These are phyloP conservation scores for Marasmius fiardii DNA, from an alignment of 1,284 basidiomycete genomes.

Conservation along the genomic window DNA sequence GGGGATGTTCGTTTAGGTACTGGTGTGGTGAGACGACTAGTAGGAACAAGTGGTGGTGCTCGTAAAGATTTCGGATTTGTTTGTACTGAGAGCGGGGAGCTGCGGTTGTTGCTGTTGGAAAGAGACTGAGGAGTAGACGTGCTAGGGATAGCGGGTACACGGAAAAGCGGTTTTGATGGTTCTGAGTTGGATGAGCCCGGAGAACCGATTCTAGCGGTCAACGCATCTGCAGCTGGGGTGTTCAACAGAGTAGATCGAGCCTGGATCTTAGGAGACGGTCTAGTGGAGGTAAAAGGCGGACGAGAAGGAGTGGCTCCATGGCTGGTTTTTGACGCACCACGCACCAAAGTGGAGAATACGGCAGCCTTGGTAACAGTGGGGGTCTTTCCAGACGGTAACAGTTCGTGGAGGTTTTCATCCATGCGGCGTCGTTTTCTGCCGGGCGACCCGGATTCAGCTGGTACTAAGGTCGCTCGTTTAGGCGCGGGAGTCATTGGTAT, in stretches of 20 bases:
- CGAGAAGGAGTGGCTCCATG: slow-evolving; percentile 11
- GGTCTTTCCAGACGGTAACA: not conserved
- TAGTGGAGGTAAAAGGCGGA: slow-evolving; percentile 17
- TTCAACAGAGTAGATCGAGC: not conserved
- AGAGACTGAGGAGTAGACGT: not conserved
- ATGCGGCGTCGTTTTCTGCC: slow-evolving; percentile 11
- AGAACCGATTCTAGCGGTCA: not conserved
- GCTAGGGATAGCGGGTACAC: not conserved
- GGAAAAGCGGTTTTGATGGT: not conserved
- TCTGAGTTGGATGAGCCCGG: not conserved
- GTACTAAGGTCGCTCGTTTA: not conserved
- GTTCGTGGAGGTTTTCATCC: slow-evolving; percentile 8
- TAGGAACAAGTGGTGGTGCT: too few species aligned
- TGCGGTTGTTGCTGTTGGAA: not conserved
- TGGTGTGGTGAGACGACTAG: too few species aligned
- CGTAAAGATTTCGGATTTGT: too few species aligned
- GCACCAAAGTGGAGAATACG: not conserved
- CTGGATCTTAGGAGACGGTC: not conserved
- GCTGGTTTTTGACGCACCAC: slow-evolving; percentile 6
- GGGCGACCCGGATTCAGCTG: not conserved
- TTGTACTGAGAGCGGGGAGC: too few species aligned
- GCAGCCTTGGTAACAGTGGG: slow-evolving; percentile 1
- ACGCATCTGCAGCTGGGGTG: not conserved
- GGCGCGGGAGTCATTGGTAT: not conserved
- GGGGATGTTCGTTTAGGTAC: too few species aligned